Conservation (phyloP, 139 green algal species). For the Chlamydomonas asymmetrica region DNA sequence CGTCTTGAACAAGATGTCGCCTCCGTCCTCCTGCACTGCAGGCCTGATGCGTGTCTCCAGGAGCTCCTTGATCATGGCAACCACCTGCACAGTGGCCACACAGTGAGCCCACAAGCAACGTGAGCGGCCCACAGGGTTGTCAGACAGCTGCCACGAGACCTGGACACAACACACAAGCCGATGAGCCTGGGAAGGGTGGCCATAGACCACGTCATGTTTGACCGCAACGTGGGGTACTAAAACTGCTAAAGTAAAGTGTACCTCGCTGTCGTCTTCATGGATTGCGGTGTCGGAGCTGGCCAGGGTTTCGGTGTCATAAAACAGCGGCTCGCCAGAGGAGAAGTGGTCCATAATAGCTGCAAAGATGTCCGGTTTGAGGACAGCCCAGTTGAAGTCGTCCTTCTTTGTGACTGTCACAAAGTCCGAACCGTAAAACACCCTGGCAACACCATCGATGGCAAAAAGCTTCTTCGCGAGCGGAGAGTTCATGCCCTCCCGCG, state of each 20-base stretch:
- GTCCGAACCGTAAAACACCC: constrained; percentile 95
- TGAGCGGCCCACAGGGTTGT: neutral
- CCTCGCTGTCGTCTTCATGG: constrained; percentile 79
- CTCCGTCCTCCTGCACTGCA: constrained; percentile 93
- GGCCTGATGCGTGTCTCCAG: constrained; percentile 97
- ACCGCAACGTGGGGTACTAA: too few species aligned
- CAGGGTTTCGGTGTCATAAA: constrained; percentile 55
- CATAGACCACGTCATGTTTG: too few species aligned
- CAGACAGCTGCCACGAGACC: too few species aligned
- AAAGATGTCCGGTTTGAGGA: constrained; percentile 95
- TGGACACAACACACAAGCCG: too few species aligned
- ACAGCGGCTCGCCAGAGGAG: constrained; percentile 70
- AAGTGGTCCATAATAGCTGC: constrained; percentile 97
- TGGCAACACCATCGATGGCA: constrained; percentile 81
- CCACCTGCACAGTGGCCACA: constrained; percentile 63
- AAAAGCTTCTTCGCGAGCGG: constrained; percentile 92
- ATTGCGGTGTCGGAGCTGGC: constrained; percentile 63
- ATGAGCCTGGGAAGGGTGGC: too few species aligned
- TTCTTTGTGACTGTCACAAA: constrained; percentile 98
- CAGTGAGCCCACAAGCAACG: neutral
- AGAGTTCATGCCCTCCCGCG: constrained; percentile 83
- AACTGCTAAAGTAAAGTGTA: constrained; percentile 21
- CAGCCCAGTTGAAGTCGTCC: constrained; percentile 71
- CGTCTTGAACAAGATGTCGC: constrained; percentile 90
- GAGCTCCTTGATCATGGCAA: constrained; percentile 99